Evolutionary conservation across 1,139 yeast genomes (phyloP), one percentile per base, ranked within the genome.

Genomic region (Entelexis paramagnoliae): DNA sequence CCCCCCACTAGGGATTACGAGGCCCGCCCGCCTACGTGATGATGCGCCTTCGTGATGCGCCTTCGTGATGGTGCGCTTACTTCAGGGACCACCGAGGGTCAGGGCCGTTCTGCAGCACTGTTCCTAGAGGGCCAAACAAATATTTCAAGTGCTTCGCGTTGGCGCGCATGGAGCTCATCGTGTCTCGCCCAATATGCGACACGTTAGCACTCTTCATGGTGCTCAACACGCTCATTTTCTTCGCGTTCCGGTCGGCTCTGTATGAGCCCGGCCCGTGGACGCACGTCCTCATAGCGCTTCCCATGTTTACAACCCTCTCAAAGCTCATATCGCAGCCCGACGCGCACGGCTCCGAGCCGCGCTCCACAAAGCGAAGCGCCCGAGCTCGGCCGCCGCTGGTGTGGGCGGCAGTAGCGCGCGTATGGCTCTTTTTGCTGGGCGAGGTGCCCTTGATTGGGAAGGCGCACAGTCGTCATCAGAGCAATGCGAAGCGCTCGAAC

Each of bases 341-440:
- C n/a, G 9, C 22, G 16, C 29, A 32, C 10, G 46, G 29, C 11
- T 8, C 29, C 6, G 36, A 32, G 47, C 40, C 32, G 16, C 36
- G 38, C 7, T 17, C 46, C 4, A 30, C 36, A 7, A 42, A 42
- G 20, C 48, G 42, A 2, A 28, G 34, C 20, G 4, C 35, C 13
- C 9, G 35, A 7, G 22, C 17, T 30, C 48, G 50, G 11, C 42
- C 46, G 34, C 47, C 51, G 9, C 24, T 19, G 9, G 6, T 48
- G 26, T 48, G 51, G 51, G 41, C 43, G 19, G 19, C 20, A 3
- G 48, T 42, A 1, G 13, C 44, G 28, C 51, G 51, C 38, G 5
- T 33, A 4, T 48, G 44, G 47, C 48, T 48, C 6, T 34, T 30
- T 19, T 8, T 48, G 7, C 35, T 10, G 1, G 51, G 51, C 14